These are phyloP conservation scores for Lentinula novae-zelandiae DNA, from an alignment of 1,284 basidiomycete species.

Conservation along the genomic window DNA sequence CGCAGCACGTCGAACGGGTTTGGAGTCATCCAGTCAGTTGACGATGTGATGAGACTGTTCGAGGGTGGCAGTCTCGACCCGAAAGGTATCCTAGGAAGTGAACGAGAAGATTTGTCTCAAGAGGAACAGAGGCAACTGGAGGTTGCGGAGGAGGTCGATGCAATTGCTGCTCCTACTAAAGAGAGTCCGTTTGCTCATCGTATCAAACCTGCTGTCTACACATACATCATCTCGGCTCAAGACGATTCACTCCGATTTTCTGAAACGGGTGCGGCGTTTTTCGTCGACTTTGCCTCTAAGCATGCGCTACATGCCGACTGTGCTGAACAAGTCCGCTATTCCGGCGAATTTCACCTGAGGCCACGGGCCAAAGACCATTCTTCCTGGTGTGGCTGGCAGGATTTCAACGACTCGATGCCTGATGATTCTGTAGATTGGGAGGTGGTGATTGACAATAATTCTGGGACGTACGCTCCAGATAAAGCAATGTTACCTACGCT, in stretches of 20 bases:
- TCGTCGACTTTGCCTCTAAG: conserved; percentile 77
- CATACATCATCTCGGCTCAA: conserved; percentile 66
- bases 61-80: conserved; percentile 28
- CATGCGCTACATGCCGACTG: conserved; percentile 58
- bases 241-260: conserved; percentile 75
- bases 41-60: conserved; percentile 49
- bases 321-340: conserved; percentile 56
- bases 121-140: not conserved
- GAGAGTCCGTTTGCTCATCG: conserved; percentile 25
- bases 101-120: not conserved
- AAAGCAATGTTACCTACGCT: conserved; percentile 50
- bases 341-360: conserved; percentile 74
- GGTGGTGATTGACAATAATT: conserved; percentile 74
- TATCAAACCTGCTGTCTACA: conserved; percentile 75
- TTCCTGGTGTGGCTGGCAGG: conserved; percentile 47
- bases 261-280: conserved; percentile 79
- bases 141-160: not conserved
- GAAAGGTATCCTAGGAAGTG: conserved; percentile 1
- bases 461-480: conserved; percentile 72
- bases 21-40: conserved; percentile 46
- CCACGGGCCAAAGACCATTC: conserved; percentile 38
- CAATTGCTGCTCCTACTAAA: not conserved
- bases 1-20: conserved; percentile 59
- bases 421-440: conserved; percentile 66
- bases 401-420: conserved; percentile 47